Conservation (phyloP, 2,329 filamentous ascomycete genomes). For the Colletotrichum endophyticum region DNA sequence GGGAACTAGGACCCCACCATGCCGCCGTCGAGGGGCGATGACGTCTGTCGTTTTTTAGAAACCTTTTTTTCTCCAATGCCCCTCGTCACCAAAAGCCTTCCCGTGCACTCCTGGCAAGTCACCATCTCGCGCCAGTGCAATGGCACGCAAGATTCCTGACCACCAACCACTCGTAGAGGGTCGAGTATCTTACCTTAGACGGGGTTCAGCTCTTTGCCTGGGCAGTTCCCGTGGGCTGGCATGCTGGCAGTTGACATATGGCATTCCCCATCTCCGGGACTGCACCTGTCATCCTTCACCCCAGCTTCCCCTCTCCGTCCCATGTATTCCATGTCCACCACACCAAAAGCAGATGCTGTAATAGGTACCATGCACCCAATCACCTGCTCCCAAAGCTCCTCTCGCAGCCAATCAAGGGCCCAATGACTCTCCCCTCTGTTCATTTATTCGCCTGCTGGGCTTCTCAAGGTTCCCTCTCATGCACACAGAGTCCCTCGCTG, state of each 20-base stretch:
- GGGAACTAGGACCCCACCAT: conserved; percentile 5
- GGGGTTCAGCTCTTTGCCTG: not conserved
- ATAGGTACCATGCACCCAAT: conserved; percentile 8
- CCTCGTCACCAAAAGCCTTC: not conserved
- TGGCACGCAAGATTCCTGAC: not conserved
- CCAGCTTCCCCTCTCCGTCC: conserved; percentile 11
- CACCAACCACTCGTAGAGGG: not conserved
- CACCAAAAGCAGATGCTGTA: not conserved
- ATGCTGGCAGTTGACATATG: not conserved
- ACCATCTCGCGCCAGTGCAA: not conserved
- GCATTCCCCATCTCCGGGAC: not conserved
- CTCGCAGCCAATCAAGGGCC: not conserved
- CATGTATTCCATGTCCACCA: not conserved
- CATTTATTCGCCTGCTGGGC: not conserved
- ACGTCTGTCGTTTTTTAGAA: conserved; percentile 1
- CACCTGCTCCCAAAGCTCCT: not conserved
- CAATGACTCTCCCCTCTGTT: not conserved
- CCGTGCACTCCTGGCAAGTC: not conserved
- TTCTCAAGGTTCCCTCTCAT: not conserved
- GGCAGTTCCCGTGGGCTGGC: not conserved
- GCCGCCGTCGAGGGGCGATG: conserved; percentile 12
- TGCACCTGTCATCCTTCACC: not conserved
- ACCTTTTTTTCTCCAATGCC: not conserved
- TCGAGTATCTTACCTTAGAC: not conserved
- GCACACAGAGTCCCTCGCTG: not conserved